Conservation (phyloP, 1,284 basidiomycete genomes). For the Athelia sp. region DNA sequence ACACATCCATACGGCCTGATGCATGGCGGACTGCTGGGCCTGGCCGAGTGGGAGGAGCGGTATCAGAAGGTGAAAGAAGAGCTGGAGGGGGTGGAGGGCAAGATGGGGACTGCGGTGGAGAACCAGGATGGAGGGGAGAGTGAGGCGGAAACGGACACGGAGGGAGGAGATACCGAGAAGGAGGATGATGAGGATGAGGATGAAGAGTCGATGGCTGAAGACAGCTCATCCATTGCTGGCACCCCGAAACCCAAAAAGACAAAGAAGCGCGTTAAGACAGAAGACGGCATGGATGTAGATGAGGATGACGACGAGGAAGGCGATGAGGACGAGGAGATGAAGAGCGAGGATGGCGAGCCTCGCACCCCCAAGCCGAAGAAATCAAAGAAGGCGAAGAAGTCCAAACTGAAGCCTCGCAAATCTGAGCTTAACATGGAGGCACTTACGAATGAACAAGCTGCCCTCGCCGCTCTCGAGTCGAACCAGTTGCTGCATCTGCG, state of each 20-base stretch:
- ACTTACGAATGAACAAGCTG: constrained; percentile 58
- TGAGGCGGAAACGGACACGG: too few species aligned
- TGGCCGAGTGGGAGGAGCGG: constrained; percentile 70
- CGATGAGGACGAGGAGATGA: constrained; percentile 16
- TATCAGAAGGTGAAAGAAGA: constrained; percentile 67
- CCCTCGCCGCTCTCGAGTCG: constrained; percentile 59
- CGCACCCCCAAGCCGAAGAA: constrained; percentile 25
- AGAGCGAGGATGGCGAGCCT: constrained; percentile 29
- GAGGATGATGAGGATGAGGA: constrained; percentile 25
- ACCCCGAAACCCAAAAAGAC: constrained; percentile 19
- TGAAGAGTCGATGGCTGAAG: constrained; percentile 21
- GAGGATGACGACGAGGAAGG: too few species aligned
- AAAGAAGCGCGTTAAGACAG: constrained; percentile 19
- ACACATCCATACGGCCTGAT: constrained; percentile 90
- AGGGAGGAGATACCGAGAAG: constrained; percentile 29
- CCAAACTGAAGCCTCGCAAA: constrained; percentile 55
- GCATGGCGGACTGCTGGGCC: constrained; percentile 80
- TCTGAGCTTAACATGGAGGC: constrained; percentile 66
- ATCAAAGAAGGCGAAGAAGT: constrained; percentile 35
- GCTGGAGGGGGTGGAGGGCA: constrained; percentile 50
- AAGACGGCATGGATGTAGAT: constrained; percentile 57
- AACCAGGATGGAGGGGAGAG: constrained; percentile 30
- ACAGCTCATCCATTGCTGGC: constrained; percentile 19
- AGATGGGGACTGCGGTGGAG: constrained; percentile 53
- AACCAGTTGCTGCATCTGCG: constrained; percentile 66